Conservation (phyloP, 2,329 filamentous ascomycete genomes). For the Colletotrichum sidae region DNA sequence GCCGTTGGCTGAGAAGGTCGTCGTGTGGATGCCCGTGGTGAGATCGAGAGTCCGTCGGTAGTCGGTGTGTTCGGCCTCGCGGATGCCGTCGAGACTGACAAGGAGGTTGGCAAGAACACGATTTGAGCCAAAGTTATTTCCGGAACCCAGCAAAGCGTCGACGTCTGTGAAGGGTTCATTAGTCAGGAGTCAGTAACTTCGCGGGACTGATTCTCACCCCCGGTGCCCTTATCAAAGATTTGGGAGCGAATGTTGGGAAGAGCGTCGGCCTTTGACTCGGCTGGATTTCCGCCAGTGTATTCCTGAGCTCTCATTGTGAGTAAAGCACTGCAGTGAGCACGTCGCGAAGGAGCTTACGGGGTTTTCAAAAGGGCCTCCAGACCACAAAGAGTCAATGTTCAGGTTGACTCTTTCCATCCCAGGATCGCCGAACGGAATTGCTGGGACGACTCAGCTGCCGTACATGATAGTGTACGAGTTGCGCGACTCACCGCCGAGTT, state of each 20-base stretch:
- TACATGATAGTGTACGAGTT: not conserved
- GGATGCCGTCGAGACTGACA: constrained; percentile 49
- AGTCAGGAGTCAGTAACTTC: not conserved
- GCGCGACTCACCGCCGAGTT: constrained; percentile 51
- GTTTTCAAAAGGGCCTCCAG: constrained; percentile 60
- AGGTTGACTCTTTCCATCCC: constrained; percentile 55
- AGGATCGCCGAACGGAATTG: constrained; percentile 56
- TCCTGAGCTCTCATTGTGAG: constrained; percentile 40
- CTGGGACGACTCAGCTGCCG: constrained; percentile 34
- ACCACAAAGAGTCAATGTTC: constrained; percentile 63
- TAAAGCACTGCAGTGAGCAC: too few relatives aligned
- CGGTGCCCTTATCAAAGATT: constrained; percentile 62
- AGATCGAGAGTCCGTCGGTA: constrained; percentile 59
- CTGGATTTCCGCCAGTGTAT: constrained; percentile 61
- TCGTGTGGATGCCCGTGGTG: constrained; percentile 52
- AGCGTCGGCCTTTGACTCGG: constrained; percentile 45
- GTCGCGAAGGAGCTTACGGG: constrained; percentile 43
- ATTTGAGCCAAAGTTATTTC: constrained; percentile 57
- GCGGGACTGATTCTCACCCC: constrained; percentile 45
- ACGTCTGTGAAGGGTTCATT: constrained; percentile 42
- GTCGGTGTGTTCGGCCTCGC: constrained; percentile 38
- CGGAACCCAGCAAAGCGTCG: constrained; percentile 51
- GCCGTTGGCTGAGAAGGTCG: constrained; percentile 48
- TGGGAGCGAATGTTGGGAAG: constrained; percentile 56
- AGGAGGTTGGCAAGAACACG: constrained; percentile 60